These are phyloP conservation scores for Hemisphaericaspora lyxosophila DNA, from an alignment of 1,139 yeast genomes.

Conservation along the genomic window DNA sequence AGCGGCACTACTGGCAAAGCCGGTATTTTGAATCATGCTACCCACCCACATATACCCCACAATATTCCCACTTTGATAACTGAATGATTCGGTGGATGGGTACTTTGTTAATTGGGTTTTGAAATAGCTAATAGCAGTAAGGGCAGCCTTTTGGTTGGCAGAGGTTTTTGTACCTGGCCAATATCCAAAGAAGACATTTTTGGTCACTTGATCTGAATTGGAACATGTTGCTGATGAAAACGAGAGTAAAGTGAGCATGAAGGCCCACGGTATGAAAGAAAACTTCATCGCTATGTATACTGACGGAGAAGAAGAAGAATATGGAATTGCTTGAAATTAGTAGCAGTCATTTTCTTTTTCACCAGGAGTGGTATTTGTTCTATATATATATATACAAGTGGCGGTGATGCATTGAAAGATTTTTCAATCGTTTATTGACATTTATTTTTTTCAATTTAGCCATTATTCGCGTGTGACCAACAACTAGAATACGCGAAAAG, in stretches of 20 bases:
- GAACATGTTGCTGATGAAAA: constrained; percentile 6
- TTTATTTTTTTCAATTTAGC: no score
- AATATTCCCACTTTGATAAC: constrained; percentile 8
- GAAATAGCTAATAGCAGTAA: constrained; percentile 11
- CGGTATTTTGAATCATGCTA: constrained; percentile 17
- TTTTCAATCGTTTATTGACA: no score
- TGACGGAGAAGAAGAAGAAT: no score
- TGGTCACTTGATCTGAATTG: constrained; percentile 9
- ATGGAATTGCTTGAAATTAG: no score
- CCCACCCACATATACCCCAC: constrained; percentile 19
- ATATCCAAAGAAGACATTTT: constrained; percentile 13
- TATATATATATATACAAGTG: no score
- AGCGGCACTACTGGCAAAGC: constrained; percentile 13
- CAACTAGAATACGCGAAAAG: no score
- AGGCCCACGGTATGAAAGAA: neutral
- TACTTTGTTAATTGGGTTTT: constrained; percentile 11
- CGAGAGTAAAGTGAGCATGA: neutral
- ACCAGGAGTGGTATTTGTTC: no score
- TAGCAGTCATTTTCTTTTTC: no score
- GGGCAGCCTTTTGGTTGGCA: constrained; percentile 11
- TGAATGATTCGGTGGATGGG: constrained; percentile 13
- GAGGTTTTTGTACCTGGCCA: constrained; percentile 14
- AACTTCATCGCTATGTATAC: neutral
- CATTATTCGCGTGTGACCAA: no score
- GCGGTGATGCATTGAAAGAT: no score